phyloP scores from a whole-genome alignment of 306 rosid genomes.

The Cercis canadensis region DNA sequence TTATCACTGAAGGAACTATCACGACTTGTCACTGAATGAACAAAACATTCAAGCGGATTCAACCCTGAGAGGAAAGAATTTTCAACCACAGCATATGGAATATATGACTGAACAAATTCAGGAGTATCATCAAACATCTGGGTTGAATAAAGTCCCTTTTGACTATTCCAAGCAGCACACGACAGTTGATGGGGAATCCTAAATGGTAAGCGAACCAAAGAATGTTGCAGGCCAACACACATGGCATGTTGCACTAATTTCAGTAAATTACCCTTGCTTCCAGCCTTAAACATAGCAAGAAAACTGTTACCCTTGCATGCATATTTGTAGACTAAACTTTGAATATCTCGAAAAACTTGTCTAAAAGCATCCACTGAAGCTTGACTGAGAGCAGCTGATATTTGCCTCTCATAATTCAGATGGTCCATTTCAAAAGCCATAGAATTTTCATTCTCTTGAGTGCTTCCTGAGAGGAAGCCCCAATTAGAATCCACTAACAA shows the following conservation, averaged over 20 bases:
- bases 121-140: conserved; percentile 47
- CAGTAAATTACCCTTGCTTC: conserved; percentile 94
- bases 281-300: conserved; percentile 85
- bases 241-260: conserved; percentile 85
- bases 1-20: conserved; percentile 91
- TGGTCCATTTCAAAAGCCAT: conserved; percentile 50
- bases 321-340: conserved; percentile 69
- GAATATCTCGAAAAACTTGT: conserved; percentile 76
- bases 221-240: conserved; percentile 96
- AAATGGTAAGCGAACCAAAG: conserved; percentile 79
- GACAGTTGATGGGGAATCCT: conserved; percentile 73
- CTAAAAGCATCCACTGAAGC: conserved; percentile 85
- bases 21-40: conserved; percentile 87
- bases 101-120: conserved; percentile 58
- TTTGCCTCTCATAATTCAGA: conserved; percentile 72
- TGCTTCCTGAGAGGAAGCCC: conserved; percentile 56
- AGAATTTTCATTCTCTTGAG: conserved; percentile 45
- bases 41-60: conserved; percentile 93
- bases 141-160: conserved; percentile 47
- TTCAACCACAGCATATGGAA: conserved; percentile 84
- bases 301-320: conserved; percentile 65
- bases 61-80: conserved; percentile 84
- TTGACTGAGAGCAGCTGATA: conserved; percentile 74
- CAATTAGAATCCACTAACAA: conserved; percentile 59
- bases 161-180: conserved; percentile 84